Evolutionary conservation across 2,329 filamentous ascomycete species (phyloP).

Genomic region (Neodidymelliopsis sp.): DNA sequence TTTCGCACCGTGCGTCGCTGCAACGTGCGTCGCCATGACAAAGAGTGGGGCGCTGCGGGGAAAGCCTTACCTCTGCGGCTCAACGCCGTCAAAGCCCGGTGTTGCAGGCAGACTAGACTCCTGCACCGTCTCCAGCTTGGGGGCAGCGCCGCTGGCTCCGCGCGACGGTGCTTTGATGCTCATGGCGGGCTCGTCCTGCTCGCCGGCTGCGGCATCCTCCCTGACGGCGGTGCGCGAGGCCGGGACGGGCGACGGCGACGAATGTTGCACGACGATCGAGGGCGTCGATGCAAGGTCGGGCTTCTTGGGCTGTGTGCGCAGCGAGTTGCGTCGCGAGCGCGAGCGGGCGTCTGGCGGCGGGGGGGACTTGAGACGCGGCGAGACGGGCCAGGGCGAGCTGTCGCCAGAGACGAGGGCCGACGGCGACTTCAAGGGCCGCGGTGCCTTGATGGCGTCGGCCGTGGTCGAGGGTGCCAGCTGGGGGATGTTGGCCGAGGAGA

Average conservation of each 20-base stretch:
- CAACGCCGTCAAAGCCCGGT: constrained; percentile 59
- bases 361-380: constrained; percentile 78
- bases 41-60: constrained; percentile 41
- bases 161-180: constrained; percentile 56
- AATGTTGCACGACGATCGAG: constrained; percentile 55
- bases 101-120: constrained; percentile 80
- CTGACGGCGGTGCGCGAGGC: constrained; percentile 38
- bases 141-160: constrained; percentile 63
- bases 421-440: constrained; percentile 69
- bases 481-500: constrained; percentile 73
- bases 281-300: constrained; percentile 45
- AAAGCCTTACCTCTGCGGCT: constrained; percentile 40
- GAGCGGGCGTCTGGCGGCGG: constrained; percentile 62
- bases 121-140: constrained; percentile 86
- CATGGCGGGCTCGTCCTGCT: constrained; percentile 48
- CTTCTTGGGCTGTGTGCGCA: constrained; percentile 47
- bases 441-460: constrained; percentile 69
- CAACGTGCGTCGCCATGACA: constrained; percentile 37
- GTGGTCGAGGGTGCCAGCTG: constrained; percentile 66
- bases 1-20: constrained; percentile 27
- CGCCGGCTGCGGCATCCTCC: constrained; percentile 42
- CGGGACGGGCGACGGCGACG: constrained; percentile 49
- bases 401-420: constrained; percentile 57
- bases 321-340: constrained; percentile 54
- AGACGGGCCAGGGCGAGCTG: constrained; percentile 74